Percentiles rank a stretch among this genome's conserved stretches.
Conservation (phyloP, 2,329 filamentous ascomycete genomes). For the Fusarium ramigenum region DNA sequence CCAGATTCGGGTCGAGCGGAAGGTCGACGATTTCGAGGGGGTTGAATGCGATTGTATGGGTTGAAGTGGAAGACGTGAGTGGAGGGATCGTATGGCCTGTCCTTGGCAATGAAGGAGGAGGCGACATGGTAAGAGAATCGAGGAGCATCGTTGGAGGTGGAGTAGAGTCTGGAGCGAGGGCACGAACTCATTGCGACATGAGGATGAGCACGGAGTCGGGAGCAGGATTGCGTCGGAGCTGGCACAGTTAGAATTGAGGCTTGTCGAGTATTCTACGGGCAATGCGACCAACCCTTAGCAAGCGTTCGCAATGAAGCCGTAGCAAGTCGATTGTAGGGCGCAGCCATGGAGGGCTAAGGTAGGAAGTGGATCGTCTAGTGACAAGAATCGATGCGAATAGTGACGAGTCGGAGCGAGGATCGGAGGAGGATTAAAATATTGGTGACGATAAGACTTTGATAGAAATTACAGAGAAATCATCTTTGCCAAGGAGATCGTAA, state of each 20-base stretch:
- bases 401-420: background rate
- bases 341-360: constrained; percentile 37
- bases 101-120: constrained; percentile 79
- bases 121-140: constrained; percentile 75
- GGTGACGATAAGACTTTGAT: background rate
- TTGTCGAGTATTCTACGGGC: background rate
- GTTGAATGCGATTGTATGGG: constrained; percentile 67
- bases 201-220: constrained; percentile 10
- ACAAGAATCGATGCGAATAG: constrained; percentile 13
- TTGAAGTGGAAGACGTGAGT: constrained; percentile 79
- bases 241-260: constrained; percentile 18
- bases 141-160: constrained; percentile 40
- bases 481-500: constrained; percentile 20
- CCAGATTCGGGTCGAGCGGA: constrained; percentile 76
- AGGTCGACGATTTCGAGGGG: constrained; percentile 50
- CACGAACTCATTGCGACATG: constrained; percentile 28
- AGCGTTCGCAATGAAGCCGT: constrained; percentile 36
- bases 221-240: constrained; percentile 28
- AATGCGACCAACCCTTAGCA: constrained; percentile 34
- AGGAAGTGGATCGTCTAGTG: constrained; percentile 19
- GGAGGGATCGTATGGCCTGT: constrained; percentile 72
- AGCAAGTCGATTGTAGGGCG: constrained; percentile 35
- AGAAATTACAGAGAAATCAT: constrained; percentile 30
- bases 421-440: background rate
- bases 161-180: constrained; percentile 37